Evolutionary conservation across 2,329 filamentous ascomycete species (phyloP).

Genomic region (Curvularia lunata): DNA sequence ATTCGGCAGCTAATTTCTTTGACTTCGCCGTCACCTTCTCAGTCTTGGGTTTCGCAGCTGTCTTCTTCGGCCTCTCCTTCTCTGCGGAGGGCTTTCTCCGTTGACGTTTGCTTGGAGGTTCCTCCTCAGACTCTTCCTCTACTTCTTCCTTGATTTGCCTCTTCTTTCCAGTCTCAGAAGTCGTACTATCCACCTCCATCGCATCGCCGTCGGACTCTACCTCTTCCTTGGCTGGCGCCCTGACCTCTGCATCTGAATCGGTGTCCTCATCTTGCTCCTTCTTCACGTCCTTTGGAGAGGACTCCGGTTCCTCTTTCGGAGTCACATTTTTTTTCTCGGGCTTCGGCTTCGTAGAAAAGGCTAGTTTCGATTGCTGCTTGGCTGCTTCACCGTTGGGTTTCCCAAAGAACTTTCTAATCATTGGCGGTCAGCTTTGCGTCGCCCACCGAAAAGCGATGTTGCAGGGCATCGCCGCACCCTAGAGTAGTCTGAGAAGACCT

Average conservation of each 20-base stretch:
- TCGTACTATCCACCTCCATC: constrained; percentile 38
- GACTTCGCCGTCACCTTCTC: constrained; percentile 27
- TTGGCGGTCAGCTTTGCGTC: constrained; percentile 15
- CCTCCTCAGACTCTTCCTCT: constrained; percentile 45
- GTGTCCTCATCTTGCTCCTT: constrained; percentile 21
- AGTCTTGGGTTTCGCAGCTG: constrained; percentile 25
- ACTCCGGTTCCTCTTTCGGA: constrained; percentile 27
- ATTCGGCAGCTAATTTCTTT: constrained; percentile 26
- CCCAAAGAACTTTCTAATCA: constrained; percentile 81
- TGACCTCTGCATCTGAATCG: constrained; percentile 28
- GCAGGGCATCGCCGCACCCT: constrained; percentile 61
- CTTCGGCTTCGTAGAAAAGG: constrained; percentile 66
- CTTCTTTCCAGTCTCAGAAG: constrained; percentile 40
- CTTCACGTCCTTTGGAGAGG: constrained; percentile 28
- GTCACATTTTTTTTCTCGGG: constrained; percentile 50
- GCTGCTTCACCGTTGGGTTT: constrained; percentile 66
- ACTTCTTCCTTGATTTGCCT: constrained; percentile 39
- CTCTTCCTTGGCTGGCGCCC: constrained; percentile 28
- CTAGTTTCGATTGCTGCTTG: constrained; percentile 78
- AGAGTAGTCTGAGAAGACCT: constrained; percentile 74
- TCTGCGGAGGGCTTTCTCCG: constrained; percentile 40
- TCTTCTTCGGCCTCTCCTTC: constrained; percentile 26
- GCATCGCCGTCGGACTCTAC: constrained; percentile 25
- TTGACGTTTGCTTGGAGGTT: constrained; percentile 46
- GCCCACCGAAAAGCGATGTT: neutral